A percentile compares a stretch with the other conserved stretches of the same genome.
These are phyloP conservation scores for Phytophthora agathidicida DNA, from an alignment of 352 stramenopile species.

Conservation along the genomic window DNA sequence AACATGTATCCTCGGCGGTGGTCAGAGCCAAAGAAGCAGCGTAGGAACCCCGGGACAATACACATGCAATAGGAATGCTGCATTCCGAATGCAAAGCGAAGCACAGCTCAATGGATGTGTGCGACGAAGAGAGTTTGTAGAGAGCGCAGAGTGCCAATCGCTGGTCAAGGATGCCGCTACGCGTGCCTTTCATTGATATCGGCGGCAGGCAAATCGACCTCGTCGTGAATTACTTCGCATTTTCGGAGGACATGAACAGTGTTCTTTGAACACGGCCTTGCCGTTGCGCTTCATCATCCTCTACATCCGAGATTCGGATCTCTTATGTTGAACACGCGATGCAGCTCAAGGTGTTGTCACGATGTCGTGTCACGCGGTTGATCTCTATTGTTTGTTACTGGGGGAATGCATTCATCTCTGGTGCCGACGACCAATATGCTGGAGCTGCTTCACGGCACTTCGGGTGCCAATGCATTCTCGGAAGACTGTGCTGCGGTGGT, in stretches of 20 bases:
- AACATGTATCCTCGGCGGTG: slow-evolving; percentile 8
- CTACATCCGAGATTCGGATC: slow-evolving; percentile 12
- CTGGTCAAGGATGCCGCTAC: not conserved
- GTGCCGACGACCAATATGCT: not conserved
- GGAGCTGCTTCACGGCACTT: not conserved
- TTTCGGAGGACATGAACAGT: too few species aligned
- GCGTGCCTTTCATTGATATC: not conserved
- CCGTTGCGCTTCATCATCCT: slow-evolving; percentile 25
- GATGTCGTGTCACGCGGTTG: slow-evolving; percentile 3
- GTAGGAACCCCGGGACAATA: too few species aligned
- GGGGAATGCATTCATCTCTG: slow-evolving; percentile 11
- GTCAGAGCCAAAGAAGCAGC: slow-evolving; percentile 10
- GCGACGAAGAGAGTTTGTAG: not conserved
- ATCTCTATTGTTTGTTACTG: slow-evolving; percentile 30
- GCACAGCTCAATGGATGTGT: slow-evolving; percentile 14
- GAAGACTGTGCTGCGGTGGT: not conserved
- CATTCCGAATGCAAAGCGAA: not conserved
- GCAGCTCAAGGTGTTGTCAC: too few species aligned
- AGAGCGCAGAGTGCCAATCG: not conserved
- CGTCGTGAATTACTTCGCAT: slow-evolving; percentile 15
- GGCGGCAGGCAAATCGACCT: slow-evolving; percentile 10
- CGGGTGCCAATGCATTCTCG: not conserved
- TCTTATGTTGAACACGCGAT: slow-evolving; percentile 4
- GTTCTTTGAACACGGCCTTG: not conserved
- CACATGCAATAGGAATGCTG: not conserved